Evolutionary conservation across 2,329 filamentous ascomycete genomes (phyloP), one percentile per base, ranked within the genome.

Genomic region (Pezicula neosporulosa): DNA sequence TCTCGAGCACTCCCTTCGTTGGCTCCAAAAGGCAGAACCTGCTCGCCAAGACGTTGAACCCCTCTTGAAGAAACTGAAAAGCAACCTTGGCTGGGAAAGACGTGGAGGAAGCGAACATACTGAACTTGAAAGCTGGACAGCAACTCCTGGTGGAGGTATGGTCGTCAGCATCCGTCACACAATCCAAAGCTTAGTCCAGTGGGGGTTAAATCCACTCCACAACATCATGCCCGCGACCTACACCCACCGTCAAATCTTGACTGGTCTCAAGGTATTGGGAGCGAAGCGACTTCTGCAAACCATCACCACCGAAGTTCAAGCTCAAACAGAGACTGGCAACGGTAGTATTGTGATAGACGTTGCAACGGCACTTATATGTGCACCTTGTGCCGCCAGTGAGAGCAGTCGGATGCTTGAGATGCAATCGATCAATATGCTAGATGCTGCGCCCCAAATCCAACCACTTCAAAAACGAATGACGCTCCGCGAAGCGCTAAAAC

Each of bases 81-180:
- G 82, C 66, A 69, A 81, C 77, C 49, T 80, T 67, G 47, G 73
- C 38, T 78, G 76, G 58, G 77, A 86, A 46, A 78, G 87, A 30
- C 85, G 82, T 0, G 79, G 80, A 1, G 80, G 76, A 4, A 78
- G 82, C 2, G 81, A 85, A 9, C 77, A 85, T 50, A 81, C 80
- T 38, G 88, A 92, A 63, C 67, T 91, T 2, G 83, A 89, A 56
- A 71, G 76, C 7, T 92, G 87, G 87, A 78, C 80, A 1, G 76
- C 70, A 35, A 77, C 77, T 2, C 69, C 74, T 0, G 72, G 73
- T 44, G 80, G 76, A 37, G 86, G 85, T 0, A 68, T 90, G 3
- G 68, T 73, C 0, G 74, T 76, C 1, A 75, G 79, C 0, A 64
- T 92, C 35, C 80, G 82, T 39, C 77, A 81, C 49, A 83, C 81